Percentiles rank a stretch among this genome's conserved stretches.
phyloP scores from a whole-genome alignment of 345 rosid genomes.

The Bretschneidera sinensis region DNA sequence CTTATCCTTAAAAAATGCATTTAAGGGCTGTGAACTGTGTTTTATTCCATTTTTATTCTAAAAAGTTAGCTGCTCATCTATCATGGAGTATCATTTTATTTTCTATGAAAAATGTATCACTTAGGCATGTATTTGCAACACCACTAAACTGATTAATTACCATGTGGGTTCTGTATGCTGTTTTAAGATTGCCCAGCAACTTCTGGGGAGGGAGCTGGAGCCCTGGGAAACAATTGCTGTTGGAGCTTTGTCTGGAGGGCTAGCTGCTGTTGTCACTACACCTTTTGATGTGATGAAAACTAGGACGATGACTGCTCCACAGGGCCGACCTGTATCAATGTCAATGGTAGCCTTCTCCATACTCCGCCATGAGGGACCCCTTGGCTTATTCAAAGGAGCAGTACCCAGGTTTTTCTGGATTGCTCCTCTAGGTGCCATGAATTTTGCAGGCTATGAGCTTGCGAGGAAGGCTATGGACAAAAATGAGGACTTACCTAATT shows the following conservation, averaged over 20 bases:
- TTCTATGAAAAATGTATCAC: too few relatives aligned
- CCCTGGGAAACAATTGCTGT: constrained; percentile 88
- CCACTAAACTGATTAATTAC: too few relatives aligned
- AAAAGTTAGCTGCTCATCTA: too few relatives aligned
- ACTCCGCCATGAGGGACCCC: constrained; percentile 86
- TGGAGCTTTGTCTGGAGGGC: constrained; percentile 93
- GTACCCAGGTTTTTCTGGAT: constrained; percentile 96
- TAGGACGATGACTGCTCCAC: constrained; percentile 96
- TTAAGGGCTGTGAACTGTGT: too few relatives aligned
- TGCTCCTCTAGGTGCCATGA: constrained; percentile 99
- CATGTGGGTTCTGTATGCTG: not conserved
- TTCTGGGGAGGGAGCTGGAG: constrained; percentile 78
- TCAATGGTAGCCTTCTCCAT: constrained; percentile 64
- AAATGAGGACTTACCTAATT: constrained; percentile 39
- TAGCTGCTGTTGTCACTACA: constrained; percentile 82
- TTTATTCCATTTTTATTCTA: too few relatives aligned
- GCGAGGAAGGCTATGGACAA: constrained; percentile 81
- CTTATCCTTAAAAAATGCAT: too few relatives aligned
- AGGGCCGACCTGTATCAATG: constrained; percentile 75
- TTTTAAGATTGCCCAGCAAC: constrained; percentile 59
- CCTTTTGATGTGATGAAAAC: constrained; percentile 99
- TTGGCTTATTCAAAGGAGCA: constrained; percentile 93
- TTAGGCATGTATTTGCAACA: too few relatives aligned
- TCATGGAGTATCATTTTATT: too few relatives aligned
- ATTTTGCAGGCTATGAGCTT: constrained; percentile 97